Evolutionary conservation across 2,329 filamentous ascomycete species (phyloP).

Genomic region (Dothistroma pini): DNA sequence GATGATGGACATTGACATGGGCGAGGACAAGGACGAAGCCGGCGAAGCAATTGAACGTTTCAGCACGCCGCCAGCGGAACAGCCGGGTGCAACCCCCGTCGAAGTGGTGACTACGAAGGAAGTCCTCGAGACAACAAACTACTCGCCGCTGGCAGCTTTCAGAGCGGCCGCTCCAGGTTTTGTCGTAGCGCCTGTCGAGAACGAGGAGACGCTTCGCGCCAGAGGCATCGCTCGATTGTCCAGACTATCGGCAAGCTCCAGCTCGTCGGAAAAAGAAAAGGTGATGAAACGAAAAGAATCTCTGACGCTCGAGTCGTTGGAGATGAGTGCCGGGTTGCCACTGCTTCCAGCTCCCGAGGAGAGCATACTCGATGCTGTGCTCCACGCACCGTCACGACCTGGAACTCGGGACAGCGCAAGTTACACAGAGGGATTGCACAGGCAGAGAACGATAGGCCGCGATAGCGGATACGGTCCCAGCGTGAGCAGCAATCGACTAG

Average conservation of each 20-base stretch:
- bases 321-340: constrained; percentile 7
- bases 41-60: constrained; percentile 20
- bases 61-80: constrained; percentile 25
- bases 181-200: constrained; percentile 22
- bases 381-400: constrained; percentile 4
- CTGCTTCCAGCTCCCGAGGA: constrained; percentile 22
- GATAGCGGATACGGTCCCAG: constrained; percentile 1
- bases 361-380: constrained; percentile 20
- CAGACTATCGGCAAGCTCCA: constrained; percentile 16
- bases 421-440: constrained; percentile 5
- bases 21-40: constrained; percentile 18
- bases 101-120: constrained; percentile 28
- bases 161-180: background rate
- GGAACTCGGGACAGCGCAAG: background rate
- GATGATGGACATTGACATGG: constrained; percentile 11
- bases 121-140: constrained; percentile 16
- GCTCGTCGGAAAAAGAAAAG: background rate
- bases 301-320: constrained; percentile 1
- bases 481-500: constrained; percentile 6
- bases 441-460: background rate
- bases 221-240: constrained; percentile 30
- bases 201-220: constrained; percentile 27
- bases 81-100: constrained; percentile 19
- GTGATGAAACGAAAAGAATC: constrained; percentile 5
- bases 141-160: background rate